Evolutionary conservation across 1,284 basidiomycete species (phyloP), one percentile per base, ranked within the genome.

Genomic region (Cutaneotrichosporon sp.): DNA sequence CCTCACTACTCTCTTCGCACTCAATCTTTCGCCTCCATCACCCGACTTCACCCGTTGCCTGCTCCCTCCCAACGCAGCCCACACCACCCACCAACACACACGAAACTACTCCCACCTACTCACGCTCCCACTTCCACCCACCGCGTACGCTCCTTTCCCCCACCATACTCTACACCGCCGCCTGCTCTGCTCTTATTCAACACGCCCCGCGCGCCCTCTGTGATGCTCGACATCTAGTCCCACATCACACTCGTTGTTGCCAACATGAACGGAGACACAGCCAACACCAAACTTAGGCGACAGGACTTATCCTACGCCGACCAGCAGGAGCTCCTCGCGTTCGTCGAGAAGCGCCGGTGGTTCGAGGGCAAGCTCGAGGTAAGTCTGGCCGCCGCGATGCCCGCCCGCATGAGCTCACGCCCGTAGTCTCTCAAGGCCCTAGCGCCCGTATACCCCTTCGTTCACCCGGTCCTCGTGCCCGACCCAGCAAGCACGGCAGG

Each of bases 351-450:
- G 79, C 91, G 92, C 79, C 86, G 84, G 60, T 95, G 94, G 92
- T 94, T 95, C 69, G 90, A 92, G 75, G 86, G 87, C 63, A 92
- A 92, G 84, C 92, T 89, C 65, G 87, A 87, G 81, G 92, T 89
- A 63, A 65, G 84, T 79, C 13, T 33, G 24, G 36, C 13, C 33
- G 31, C 18, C 16, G 9, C 34, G 18, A 54, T 24, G n/a, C n/a
- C n/a, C n/a, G n/a, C n/a, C n/a, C n/a, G n/a, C 49, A 36, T 50
- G 1, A n/a, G 25, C 13, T 50, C 27, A 54, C 34, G 4, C 36
- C 42, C 9, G 29, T 72, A 95, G 92, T 85, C 91, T 69, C 82
- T 95, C 56, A 89, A 91, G 75, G 80, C 84, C 67, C 81, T 93
- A 70, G 88, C 90, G 16, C 86, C 88, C 8, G 85, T 95, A 34